Evolutionary conservation across 139 green algal species (phyloP), one percentile per base, ranked within the genome.

Genomic region (Coelastrella sp.): DNA sequence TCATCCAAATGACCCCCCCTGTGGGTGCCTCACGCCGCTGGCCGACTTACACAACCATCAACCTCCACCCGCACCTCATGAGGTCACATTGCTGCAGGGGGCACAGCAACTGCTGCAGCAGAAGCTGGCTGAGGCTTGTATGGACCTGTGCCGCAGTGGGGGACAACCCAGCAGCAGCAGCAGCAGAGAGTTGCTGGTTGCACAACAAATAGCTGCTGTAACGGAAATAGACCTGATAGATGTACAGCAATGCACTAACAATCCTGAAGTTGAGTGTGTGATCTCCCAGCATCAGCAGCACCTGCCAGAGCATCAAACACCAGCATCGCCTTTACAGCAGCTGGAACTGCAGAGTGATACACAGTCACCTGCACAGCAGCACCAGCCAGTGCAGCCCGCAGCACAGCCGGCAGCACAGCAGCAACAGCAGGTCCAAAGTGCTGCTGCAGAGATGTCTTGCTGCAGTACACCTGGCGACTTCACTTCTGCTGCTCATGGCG

Each of bases 11-110:
- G 90, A 90, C 57, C 23, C 85, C n/a, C 61, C 68, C 16, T 94
- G 94, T 5, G 97, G 97, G 0, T 94, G 92, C 3, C 94, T 99
- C 17, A 97, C 93, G 4, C 97, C 97, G 0, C 95, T 97, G 86
- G 97, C 94, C 0, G 97, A 99, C 92, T 86, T 99, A 14, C 95
- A 97, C 92, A 99, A 99, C 93, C 98, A 99, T 87, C 87, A 83
- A 17, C 93, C 95, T 11, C 97, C 96, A 7, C 73, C 94, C 60
- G 47, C 93, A 22, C 96, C 96, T 5, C 91, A 90, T 80, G 91
- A 89, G 0, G 92, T 94, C 0, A 23, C 95, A 6, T 22, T 96
- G 4, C 16, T 78, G 47, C 54, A 80, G 20, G 58, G 17, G 54
- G 75, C 19, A 54, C 59, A 76, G 73, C 61, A 20, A 47, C 47